Evolutionary conservation across 257 asterid genomes (phyloP).

Genomic region (Rehmannia glutinosa): DNA sequence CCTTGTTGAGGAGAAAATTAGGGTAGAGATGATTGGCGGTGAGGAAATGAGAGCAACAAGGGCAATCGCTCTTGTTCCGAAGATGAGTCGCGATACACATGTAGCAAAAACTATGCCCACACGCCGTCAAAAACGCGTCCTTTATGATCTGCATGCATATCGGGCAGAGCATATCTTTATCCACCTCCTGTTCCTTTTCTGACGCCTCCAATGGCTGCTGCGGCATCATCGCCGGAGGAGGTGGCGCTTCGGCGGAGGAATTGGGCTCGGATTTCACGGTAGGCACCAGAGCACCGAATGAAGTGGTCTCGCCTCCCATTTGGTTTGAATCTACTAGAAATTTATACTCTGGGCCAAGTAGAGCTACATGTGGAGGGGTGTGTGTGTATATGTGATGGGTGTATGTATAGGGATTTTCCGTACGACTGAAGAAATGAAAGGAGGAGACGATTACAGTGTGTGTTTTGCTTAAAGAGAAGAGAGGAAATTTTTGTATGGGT

Average conservation of each 20-base stretch:
- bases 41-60: constrained; percentile 76
- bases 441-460: constrained; percentile 20
- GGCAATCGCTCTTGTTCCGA: constrained; percentile 83
- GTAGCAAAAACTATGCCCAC: constrained; percentile 95
- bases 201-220: background rate
- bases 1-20: constrained; percentile 93
- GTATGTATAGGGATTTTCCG: background rate
- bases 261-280: constrained; percentile 41
- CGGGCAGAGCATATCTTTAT: constrained; percentile 80
- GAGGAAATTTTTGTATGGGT: constrained; percentile 50
- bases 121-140: constrained; percentile 80
- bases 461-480: background rate
- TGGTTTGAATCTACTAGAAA: background rate
- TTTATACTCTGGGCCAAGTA: background rate
- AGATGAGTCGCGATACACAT: constrained; percentile 87
- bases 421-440: constrained; percentile 17
- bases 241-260: constrained; percentile 25
- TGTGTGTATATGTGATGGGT: background rate
- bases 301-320: constrained; percentile 38
- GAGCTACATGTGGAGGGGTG: background rate
- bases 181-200: constrained; percentile 35
- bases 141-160: constrained; percentile 88
- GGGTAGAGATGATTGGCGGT: constrained; percentile 68
- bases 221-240: constrained; percentile 1
- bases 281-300: constrained; percentile 54